These are phyloP conservation scores for Ophiostoma sp. DNA, from an alignment of 2,329 filamentous ascomycete genomes.

Conservation along the genomic window DNA sequence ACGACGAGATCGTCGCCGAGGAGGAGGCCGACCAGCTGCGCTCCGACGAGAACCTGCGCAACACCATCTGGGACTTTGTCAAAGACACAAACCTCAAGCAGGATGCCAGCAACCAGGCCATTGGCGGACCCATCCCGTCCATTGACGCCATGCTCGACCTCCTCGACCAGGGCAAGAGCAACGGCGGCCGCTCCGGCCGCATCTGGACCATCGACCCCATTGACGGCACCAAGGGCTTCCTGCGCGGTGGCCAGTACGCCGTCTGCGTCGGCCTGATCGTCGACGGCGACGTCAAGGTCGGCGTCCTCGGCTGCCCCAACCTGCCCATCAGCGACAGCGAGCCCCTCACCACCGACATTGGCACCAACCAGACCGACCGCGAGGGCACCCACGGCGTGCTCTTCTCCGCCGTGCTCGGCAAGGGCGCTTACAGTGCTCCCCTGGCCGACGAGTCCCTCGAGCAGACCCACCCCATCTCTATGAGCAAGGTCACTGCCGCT, in stretches of 20 bases:
- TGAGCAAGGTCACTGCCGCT: slow-evolving; percentile 59
- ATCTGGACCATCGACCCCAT: slow-evolving; percentile 98
- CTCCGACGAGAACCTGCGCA: slow-evolving; percentile 61
- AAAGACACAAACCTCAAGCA: slow-evolving; percentile 58
- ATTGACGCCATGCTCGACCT: slow-evolving; percentile 54
- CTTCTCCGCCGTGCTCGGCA: slow-evolving; percentile 74
- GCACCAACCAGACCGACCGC: slow-evolving; percentile 65
- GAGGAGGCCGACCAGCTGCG: slow-evolving; percentile 82
- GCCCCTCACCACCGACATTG: slow-evolving; percentile 64
- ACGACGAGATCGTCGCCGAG: slow-evolving; percentile 88
- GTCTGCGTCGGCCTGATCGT: slow-evolving; percentile 89
- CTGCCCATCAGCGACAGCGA: slow-evolving; percentile 78
- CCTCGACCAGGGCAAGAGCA: slow-evolving; percentile 63
- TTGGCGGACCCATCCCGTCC: slow-evolving; percentile 58
- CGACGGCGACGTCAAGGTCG: slow-evolving; percentile 88
- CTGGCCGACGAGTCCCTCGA: slow-evolving; percentile 53
- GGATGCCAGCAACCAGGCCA: slow-evolving; percentile 49
- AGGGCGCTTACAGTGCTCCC: slow-evolving; percentile 75
- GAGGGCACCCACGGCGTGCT: slow-evolving; percentile 77
- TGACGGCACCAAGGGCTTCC: slow-evolving; percentile 95
- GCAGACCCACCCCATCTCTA: slow-evolving; percentile 59
- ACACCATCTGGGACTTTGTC: slow-evolving; percentile 81
- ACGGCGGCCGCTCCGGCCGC: slow-evolving; percentile 66
- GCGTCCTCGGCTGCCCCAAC: slow-evolving; percentile 92
- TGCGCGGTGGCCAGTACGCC: slow-evolving; percentile 93